Base-by-base conservation (phyloP, 352 stramenopile species). In the Globisporangium polare region DNA sequence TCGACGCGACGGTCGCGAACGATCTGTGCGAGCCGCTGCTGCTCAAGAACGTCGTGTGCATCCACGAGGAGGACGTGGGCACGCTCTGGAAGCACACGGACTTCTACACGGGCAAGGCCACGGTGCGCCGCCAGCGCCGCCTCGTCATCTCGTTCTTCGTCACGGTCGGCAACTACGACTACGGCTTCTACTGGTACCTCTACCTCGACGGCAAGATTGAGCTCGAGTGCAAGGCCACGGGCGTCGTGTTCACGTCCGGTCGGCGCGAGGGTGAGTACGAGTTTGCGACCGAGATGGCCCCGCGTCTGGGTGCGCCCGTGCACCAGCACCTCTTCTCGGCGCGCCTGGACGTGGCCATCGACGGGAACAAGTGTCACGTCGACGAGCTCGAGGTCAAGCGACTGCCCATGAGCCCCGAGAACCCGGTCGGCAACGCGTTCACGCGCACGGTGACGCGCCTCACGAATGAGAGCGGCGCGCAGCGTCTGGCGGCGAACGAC, bases 101-200 rank as follows among this genome's bases (percentile, higher is more conserved):
- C 50, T 54, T 72, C 41, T 63, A 71, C 49, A 65, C 63, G 29
- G 67, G 67, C 6, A 71, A 45, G 3, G 59, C 70, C 18, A 68
- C 67, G 3, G 87, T 95, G 24, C 74, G 84, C 54, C 71, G 86
- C 13, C 74, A 80, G 35, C 74, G 84, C 26, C 76, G 88, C n/a
- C 75, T 96, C 43, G 83, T 96, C 13, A 79, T 95, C 53, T 88
- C 71, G 10, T 93, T 86, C 64, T 91, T 96, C 63, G 76, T 83
- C 35, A 95, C 88, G 5, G 86, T 95, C 35, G 88, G 84, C 53
- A 95, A 94, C 69, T 94, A 94, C 62, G 86, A 94, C 65, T 94
- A 92, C 64, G 68, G 86, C 12, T 92, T 90, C 58, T 92, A 91
- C 67, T 90, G 74, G 72, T 72, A 82, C 53, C 72, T 93, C 2